Conservation (phyloP, 2,329 filamentous ascomycete species). For the Davidsoniella eucalypti region DNA sequence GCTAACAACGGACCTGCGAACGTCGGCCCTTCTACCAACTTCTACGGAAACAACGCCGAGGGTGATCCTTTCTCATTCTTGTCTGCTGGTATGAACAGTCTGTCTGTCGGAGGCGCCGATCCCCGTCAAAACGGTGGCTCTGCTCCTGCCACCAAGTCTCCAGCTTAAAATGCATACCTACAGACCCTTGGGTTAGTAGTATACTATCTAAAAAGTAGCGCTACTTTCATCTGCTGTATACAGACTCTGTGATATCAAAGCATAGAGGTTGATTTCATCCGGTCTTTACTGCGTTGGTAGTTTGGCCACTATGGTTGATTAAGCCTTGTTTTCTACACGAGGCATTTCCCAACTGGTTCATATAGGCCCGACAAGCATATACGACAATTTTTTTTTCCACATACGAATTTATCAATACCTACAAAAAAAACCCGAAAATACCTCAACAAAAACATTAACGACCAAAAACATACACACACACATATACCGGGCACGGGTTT, state of each 20-base stretch:
- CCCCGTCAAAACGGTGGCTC: conserved; percentile 45
- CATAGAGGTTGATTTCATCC: too few relatives aligned
- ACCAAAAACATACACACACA: neutral
- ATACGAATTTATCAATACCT: too few relatives aligned
- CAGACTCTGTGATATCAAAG: too few relatives aligned
- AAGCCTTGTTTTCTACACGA: too few relatives aligned
- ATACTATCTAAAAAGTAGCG: too few relatives aligned
- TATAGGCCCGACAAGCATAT: too few relatives aligned
- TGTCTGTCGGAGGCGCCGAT: conserved; percentile 53
- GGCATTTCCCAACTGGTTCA: too few relatives aligned
- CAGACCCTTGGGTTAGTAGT: too few relatives aligned
- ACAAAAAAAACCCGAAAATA: neutral
- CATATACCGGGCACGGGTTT: neutral
- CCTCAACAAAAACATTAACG: conserved; percentile 2
- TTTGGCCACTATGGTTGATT: too few relatives aligned
- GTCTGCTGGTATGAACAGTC: conserved; percentile 52
- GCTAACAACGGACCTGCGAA: conserved; percentile 68
- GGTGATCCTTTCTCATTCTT: conserved; percentile 70
- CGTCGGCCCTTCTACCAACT: conserved; percentile 53
- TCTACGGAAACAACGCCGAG: conserved; percentile 34
- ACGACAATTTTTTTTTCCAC: too few relatives aligned
- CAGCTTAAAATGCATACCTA: conserved; percentile 27
- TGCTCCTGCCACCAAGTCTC: conserved; percentile 42
- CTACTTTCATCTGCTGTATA: too few relatives aligned
- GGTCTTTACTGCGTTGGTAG: too few relatives aligned